Base-by-base conservation (phyloP, 2,329 filamentous ascomycete species). In the Paracamarosporium sp. region DNA sequence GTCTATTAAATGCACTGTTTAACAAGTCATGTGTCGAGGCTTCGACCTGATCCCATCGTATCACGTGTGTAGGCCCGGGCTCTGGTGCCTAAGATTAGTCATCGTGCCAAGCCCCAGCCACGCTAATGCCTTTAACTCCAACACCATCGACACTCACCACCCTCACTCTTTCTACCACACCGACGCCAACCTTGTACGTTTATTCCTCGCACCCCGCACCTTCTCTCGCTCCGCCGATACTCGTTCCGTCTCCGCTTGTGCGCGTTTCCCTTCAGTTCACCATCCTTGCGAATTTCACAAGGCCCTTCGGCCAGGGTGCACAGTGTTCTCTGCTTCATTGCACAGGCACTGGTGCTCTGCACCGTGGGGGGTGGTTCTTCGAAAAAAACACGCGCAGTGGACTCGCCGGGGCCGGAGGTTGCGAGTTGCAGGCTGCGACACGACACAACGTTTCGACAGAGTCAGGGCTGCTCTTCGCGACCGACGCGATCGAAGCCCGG, bases 241-340 rank as follows among this genome's bases (percentile, higher is more conserved):
- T 7, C n/a, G 41, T 13, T n/a, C 25, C 25, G 41, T 27, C 41
- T 28, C 13, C 25, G 11, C 11, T 7, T n/a, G 41, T n/a, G 15
- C 41, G 41, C 41, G 35, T 36, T 25, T n/a, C 41, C 41, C 22
- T 27, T 44, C 41, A 6, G 12, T 15, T 24, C 41, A 15, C 15
- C 41, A 44, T 44, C 41, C 41, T 44, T 44, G 41, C 41, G 41
- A 25, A 27, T 27, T 15, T 44, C 41, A 44, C 41, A 44, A 44
- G 41, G 41, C 41, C 41, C 15, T 27, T 44, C 41, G n/a, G 22
- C 22, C n/a, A 46, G 43, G 9, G 25, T 27, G 44, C 17, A 47
- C 44, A 24, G 44, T 17, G 43, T 33, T 12, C 25, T 47, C 44
- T 17, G 44, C 30, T 12, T 47, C 15, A 1, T n/a, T 15, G 43